Evolutionary conservation across 140 eudicot species (phyloP).

Genomic region (Erigeron philadelphicus): DNA sequence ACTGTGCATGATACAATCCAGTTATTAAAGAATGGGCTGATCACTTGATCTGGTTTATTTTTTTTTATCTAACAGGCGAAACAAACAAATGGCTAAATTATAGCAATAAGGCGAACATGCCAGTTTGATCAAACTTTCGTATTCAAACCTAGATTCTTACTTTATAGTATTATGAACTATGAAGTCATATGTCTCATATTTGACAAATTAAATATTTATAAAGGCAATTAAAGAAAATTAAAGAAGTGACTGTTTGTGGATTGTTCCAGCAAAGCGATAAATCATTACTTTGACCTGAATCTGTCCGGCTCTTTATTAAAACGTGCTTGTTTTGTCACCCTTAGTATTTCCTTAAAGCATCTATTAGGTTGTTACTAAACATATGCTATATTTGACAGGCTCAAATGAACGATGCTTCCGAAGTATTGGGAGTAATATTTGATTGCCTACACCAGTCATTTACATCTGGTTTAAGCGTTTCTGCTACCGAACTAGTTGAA

Average conservation of each 20-base stretch:
- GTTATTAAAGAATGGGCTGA: not conserved
- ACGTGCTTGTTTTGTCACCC: not conserved
- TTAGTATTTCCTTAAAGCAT: not conserved
- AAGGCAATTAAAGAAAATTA: not conserved
- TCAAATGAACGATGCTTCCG: constrained; percentile 99
- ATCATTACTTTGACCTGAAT: not conserved
- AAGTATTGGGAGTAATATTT: constrained; percentile 84
- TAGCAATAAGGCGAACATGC: not conserved
- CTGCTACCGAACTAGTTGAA: constrained; percentile 49
- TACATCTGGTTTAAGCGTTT: constrained; percentile 33
- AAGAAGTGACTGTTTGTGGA: not conserved
- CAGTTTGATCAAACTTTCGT: not conserved
- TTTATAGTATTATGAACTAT: not conserved
- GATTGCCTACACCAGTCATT: constrained; percentile 80
- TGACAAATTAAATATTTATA: not conserved
- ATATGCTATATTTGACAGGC: constrained; percentile 48
- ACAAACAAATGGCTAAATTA: not conserved
- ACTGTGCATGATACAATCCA: not conserved
- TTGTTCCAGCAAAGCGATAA: not conserved
- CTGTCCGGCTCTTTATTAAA: not conserved
- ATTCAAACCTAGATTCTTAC: not conserved
- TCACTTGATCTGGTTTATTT: not conserved
- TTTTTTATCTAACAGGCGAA: no score
- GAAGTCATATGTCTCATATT: not conserved
- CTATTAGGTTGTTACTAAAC: constrained; percentile 12